phyloP scores from a whole-genome alignment of 1,284 basidiomycete species.

The Marasmius sp. region DNA sequence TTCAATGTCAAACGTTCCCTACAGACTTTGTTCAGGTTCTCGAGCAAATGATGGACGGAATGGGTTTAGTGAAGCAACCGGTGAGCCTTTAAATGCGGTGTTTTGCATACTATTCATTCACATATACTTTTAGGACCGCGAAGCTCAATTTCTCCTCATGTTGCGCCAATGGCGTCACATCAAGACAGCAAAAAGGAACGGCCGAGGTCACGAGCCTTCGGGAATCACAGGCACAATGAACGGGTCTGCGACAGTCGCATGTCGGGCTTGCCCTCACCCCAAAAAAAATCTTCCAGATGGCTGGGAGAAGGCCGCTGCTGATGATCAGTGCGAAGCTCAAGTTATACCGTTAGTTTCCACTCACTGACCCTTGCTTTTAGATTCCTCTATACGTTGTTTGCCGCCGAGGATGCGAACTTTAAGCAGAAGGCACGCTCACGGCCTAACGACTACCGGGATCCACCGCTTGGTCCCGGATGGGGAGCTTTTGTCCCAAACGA shows the following conservation, averaged over 20 bases:
- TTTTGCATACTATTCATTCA: neutral
- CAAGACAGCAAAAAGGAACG: neutral
- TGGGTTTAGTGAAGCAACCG: neutral
- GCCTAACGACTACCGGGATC: constrained; percentile 10
- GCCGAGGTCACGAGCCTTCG: neutral
- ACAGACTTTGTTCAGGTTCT: neutral
- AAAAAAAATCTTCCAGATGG: constrained; percentile 3
- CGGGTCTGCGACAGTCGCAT: neutral
- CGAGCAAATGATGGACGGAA: neutral
- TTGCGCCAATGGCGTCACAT: neutral
- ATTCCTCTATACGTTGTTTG: constrained; percentile 12
- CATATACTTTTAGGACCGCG: too few relatives aligned
- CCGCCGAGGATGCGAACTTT: constrained; percentile 15
- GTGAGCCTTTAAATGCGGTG: neutral
- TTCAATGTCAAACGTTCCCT: constrained; percentile 12
- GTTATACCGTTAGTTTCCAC: neutral
- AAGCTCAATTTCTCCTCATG: neutral
- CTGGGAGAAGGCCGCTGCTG: constrained; percentile 14
- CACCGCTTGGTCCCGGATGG: constrained; percentile 7
- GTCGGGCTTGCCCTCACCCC: neutral
- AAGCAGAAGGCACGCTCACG: constrained; percentile 1
- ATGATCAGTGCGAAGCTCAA: constrained; percentile 20
- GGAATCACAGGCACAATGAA: neutral
- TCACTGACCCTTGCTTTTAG: neutral
- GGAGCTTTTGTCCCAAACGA: constrained; percentile 12